These are phyloP conservation scores for Alternaria hordeiaustralica DNA, from an alignment of 2,329 filamentous ascomycete species.

Conservation along the genomic window DNA sequence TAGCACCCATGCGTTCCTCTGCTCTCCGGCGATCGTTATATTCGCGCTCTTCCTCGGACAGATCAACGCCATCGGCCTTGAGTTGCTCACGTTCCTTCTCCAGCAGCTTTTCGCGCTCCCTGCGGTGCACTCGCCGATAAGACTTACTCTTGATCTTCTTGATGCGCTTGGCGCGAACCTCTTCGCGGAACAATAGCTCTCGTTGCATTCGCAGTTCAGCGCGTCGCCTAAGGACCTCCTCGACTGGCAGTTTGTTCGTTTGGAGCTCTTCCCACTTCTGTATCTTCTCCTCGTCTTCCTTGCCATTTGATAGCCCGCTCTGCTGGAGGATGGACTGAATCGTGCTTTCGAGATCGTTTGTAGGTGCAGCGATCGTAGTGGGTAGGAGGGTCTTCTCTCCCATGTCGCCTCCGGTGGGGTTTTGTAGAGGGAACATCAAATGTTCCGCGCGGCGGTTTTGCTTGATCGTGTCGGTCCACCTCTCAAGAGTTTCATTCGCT, in stretches of 20 bases:
- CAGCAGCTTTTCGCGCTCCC: conserved; percentile 68
- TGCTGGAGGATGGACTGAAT: conserved; percentile 91
- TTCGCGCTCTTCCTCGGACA: conserved; percentile 70
- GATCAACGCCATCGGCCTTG: conserved; percentile 64
- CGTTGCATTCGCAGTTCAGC: conserved; percentile 79
- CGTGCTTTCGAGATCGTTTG: conserved; percentile 82
- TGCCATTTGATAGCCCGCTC: conserved; percentile 74
- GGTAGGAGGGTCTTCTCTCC: conserved; percentile 71
- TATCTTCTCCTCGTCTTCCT: conserved; percentile 67
- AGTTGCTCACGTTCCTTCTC: conserved; percentile 65
- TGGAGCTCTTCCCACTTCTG: conserved; percentile 73
- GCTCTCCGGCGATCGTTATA: conserved; percentile 76
- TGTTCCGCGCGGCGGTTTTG: conserved; percentile 91
- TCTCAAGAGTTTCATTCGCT: conserved; percentile 86
- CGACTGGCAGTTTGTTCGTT: conserved; percentile 73
- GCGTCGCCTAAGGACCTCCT: conserved; percentile 74
- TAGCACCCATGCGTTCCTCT: conserved; percentile 82
- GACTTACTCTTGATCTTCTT: conserved; percentile 99
- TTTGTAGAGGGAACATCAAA: conserved; percentile 82
- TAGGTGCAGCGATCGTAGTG: conserved; percentile 63
- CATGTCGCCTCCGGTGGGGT: conserved; percentile 68
- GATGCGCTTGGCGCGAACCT: conserved; percentile 86
- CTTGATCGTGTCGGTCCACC: conserved; percentile 96
- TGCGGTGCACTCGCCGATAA: conserved; percentile 90
- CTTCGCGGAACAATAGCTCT: conserved; percentile 86